Conservation (phyloP, 2,329 filamentous ascomycete species). For the Ophiostoma quercus region DNA sequence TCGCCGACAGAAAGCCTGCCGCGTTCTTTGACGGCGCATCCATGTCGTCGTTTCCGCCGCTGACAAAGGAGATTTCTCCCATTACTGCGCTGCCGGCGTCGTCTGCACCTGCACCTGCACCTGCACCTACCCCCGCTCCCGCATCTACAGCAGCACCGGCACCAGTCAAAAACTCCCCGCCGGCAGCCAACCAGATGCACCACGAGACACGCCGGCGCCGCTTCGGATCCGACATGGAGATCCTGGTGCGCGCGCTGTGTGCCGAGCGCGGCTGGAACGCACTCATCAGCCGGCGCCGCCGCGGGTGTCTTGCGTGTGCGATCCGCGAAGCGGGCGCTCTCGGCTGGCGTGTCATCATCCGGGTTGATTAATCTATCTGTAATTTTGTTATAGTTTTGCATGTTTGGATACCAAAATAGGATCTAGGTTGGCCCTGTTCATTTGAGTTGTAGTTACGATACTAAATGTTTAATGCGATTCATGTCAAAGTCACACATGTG, state of each 20-base stretch:
- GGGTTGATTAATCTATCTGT: conserved; percentile 44
- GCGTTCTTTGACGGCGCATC: conserved; percentile 26
- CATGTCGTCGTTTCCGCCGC: conserved; percentile 24
- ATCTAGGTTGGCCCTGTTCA: neutral
- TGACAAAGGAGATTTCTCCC: conserved; percentile 27
- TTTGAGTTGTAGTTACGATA: neutral
- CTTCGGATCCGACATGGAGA: conserved; percentile 61
- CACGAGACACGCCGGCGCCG: conserved; percentile 53
- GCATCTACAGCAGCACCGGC: neutral
- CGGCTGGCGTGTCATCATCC: conserved; percentile 62
- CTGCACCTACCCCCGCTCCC: neutral
- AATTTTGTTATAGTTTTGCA: conserved; percentile 25
- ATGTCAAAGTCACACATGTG: neutral
- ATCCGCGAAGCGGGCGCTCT: conserved; percentile 69
- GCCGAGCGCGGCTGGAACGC: conserved; percentile 71
- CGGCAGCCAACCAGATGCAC: conserved; percentile 43
- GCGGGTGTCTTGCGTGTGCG: conserved; percentile 68
- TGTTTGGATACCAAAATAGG: neutral
- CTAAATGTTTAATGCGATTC: neutral
- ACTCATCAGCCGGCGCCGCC: conserved; percentile 59
- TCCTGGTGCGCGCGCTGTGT: conserved; percentile 67
- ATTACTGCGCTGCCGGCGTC: conserved; percentile 20
- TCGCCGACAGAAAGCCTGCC: conserved; percentile 37
- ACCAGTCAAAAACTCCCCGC: neutral
- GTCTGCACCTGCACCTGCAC: neutral